Conservation (phyloP, 2,329 filamentous ascomycete genomes). For the Aureobasidium pullulans region DNA sequence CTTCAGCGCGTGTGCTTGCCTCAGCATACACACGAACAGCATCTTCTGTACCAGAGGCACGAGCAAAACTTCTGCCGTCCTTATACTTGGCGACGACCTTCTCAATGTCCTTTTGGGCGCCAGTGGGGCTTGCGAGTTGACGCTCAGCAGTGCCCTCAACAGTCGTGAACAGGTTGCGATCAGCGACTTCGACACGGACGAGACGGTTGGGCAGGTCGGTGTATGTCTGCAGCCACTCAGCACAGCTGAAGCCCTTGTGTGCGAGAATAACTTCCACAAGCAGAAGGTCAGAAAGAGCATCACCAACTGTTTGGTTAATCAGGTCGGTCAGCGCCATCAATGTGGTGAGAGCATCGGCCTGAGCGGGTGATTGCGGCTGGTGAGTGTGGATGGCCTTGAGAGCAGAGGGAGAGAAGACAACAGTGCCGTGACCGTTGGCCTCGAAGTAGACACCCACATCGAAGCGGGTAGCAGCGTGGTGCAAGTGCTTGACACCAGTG, state of each 20-base stretch:
- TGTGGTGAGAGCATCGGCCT: conserved; percentile 80
- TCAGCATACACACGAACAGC: conserved; percentile 94
- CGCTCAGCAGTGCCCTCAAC: conserved; percentile 74
- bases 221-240: conserved; percentile 92
- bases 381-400: conserved; percentile 69
- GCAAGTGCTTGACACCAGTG: conserved; percentile 94
- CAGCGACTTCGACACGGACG: conserved; percentile 81
- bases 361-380: conserved; percentile 81
- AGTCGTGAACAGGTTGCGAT: conserved; percentile 84
- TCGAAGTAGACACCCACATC: conserved; percentile 98
- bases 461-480: conserved; percentile 91
- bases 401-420: conserved; percentile 84
- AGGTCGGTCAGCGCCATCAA: conserved; percentile 77
- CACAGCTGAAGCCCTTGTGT: conserved; percentile 81
- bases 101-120: conserved; percentile 81
- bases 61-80: conserved; percentile 80
- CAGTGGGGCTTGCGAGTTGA: conserved; percentile 69
- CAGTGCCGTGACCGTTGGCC: conserved; percentile 94
- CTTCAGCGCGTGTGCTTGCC: conserved; percentile 39
- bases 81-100: conserved; percentile 82
- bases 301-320: conserved; percentile 97
- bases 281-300: conserved; percentile 91
- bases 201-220: conserved; percentile 90
- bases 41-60: conserved; percentile 92
- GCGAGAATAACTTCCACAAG: conserved; percentile 94